Percentiles rank a stretch among this genome's conserved stretches.
Evolutionary conservation across 2,329 filamentous ascomycete species (phyloP).

Genomic region (Ceratocystis smalleyi): DNA sequence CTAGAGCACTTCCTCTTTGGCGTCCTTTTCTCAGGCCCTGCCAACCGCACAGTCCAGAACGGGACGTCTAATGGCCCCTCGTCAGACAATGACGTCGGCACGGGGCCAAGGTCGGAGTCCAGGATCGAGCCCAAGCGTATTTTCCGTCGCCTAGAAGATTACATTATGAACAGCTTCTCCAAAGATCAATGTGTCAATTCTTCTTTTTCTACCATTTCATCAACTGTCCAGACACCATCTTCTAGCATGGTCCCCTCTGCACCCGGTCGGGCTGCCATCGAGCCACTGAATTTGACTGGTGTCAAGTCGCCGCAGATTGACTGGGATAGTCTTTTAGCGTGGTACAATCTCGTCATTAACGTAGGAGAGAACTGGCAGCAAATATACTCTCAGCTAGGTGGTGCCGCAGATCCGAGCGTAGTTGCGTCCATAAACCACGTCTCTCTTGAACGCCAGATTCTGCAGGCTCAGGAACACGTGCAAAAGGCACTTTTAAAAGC

Average conservation of each 20-base stretch:
- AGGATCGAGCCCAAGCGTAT: slow-evolving; percentile 28
- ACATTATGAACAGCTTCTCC: slow-evolving; percentile 53
- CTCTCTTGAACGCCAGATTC: slow-evolving; percentile 32
- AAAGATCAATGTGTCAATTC: slow-evolving; percentile 58
- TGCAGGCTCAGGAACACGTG: slow-evolving; percentile 49
- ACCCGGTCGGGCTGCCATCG: background rate
- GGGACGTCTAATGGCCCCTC: background rate
- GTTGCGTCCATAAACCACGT: slow-evolving; percentile 23
- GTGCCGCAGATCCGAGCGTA: slow-evolving; percentile 11
- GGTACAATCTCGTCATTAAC: slow-evolving; percentile 57
- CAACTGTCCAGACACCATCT: background rate
- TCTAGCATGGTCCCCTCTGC: background rate
- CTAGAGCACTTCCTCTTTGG: slow-evolving; percentile 1
- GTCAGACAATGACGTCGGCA: background rate
- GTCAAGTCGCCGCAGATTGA: slow-evolving; percentile 54
- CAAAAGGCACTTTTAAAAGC: slow-evolving; percentile 60
- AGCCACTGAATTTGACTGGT: slow-evolving; percentile 25
- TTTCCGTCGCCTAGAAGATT: slow-evolving; percentile 65
- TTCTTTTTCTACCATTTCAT: slow-evolving; percentile 39
- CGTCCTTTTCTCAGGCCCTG: background rate
- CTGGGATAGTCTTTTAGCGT: slow-evolving; percentile 55
- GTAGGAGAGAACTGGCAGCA: slow-evolving; percentile 52
- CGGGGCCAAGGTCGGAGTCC: background rate
- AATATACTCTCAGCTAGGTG: slow-evolving; percentile 28
- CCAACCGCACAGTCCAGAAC: background rate